phyloP scores from a whole-genome alignment of 2,329 filamentous ascomycete species.

The Trichoderma sp. region DNA sequence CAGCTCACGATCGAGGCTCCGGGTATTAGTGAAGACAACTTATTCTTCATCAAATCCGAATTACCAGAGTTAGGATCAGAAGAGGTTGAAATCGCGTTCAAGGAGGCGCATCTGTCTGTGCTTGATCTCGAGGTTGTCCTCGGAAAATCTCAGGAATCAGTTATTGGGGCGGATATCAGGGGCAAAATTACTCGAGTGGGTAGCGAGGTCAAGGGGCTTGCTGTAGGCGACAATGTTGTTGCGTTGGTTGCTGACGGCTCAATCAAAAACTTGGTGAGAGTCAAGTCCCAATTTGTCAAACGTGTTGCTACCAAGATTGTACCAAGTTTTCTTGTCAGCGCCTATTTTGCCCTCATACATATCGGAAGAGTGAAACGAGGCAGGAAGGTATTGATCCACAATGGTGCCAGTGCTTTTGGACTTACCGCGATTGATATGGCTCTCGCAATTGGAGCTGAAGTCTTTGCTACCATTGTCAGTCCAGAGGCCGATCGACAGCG shows the following conservation, averaged over 20 bases:
- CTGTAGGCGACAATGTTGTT: constrained; percentile 42
- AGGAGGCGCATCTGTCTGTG: constrained; percentile 35
- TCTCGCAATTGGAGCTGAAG: constrained; percentile 35
- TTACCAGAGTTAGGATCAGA: constrained; percentile 27
- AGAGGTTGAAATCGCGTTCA: constrained; percentile 43
- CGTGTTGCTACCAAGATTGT: constrained; percentile 29
- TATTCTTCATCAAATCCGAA: constrained; percentile 28
- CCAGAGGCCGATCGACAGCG: constrained; percentile 35
- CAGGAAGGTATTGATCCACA: constrained; percentile 43
- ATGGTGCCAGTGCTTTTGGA: constrained; percentile 44
- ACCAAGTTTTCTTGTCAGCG: constrained; percentile 42
- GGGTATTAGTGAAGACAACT: constrained; percentile 27
- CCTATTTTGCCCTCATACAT: constrained; percentile 42
- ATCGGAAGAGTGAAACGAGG: constrained; percentile 30
- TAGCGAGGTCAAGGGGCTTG: constrained; percentile 31
- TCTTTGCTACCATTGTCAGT: constrained; percentile 44
- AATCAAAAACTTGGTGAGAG: constrained; percentile 35
- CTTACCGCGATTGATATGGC: constrained; percentile 45
- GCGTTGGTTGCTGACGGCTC: constrained; percentile 38
- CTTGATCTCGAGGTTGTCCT: constrained; percentile 38
- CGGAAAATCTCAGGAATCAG: constrained; percentile 33
- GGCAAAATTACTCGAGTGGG: constrained; percentile 40
- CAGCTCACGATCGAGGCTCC: constrained; percentile 30
- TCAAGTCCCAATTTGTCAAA: constrained; percentile 40
- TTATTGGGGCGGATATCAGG: constrained; percentile 42